Conservation (phyloP, 108 stramenopile genomes). For the Chaetoceros muelleri region DNA sequence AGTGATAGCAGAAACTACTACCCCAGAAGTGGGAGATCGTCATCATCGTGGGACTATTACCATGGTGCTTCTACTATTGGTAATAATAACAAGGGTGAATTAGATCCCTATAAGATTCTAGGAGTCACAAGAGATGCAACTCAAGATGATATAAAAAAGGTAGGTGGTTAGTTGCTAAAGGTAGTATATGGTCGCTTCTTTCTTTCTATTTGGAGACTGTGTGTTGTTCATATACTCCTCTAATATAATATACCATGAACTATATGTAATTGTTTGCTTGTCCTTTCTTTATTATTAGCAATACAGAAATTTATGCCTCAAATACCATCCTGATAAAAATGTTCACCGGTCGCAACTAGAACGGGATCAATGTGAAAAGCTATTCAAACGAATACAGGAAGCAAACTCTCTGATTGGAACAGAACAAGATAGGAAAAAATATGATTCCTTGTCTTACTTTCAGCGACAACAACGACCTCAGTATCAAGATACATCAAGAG, state of each 20-base stretch:
- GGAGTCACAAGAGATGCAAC: slow-evolving; percentile 26
- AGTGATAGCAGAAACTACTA: too few species aligned
- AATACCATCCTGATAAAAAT: slow-evolving; percentile 73
- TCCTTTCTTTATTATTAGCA: slow-evolving; percentile 9
- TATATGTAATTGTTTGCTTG: too few species aligned
- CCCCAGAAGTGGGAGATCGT: too few species aligned
- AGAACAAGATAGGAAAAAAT: slow-evolving; percentile 31
- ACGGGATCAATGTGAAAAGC: slow-evolving; percentile 28
- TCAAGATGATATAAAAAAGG: slow-evolving; percentile 36
- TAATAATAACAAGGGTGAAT: too few species aligned
- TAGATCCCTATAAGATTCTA: slow-evolving; percentile 48
- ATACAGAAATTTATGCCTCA: slow-evolving; percentile 54
- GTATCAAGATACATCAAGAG: too few species aligned
- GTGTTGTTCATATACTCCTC: neutral
- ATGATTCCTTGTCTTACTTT: slow-evolving; percentile 22
- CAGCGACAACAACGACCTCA: too few species aligned
- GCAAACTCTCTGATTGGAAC: slow-evolving; percentile 55
- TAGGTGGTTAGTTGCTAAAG: too few species aligned
- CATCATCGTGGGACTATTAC: too few species aligned
- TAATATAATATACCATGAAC: too few species aligned
- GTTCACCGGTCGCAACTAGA: slow-evolving; percentile 15
- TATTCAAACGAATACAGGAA: slow-evolving; percentile 65
- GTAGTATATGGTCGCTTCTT: neutral
- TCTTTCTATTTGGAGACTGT: neutral
- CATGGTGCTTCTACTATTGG: too few species aligned